These are phyloP conservation scores for Thymus mandschuricus DNA, from an alignment of 257 asterid species.

Conservation along the genomic window DNA sequence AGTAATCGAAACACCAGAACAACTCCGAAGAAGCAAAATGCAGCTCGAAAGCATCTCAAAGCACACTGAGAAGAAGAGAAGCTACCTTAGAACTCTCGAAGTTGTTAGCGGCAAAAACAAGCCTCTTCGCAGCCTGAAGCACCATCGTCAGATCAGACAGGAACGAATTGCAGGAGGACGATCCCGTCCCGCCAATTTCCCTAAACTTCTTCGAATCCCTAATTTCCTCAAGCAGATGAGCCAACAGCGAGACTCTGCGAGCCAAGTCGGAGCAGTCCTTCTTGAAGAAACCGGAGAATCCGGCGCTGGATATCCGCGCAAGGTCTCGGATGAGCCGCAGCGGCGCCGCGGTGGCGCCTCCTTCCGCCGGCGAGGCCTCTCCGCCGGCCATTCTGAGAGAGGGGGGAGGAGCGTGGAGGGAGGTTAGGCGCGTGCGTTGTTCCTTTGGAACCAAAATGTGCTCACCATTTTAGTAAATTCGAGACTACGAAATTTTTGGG, in stretches of 20 bases:
- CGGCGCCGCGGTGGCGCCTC: conserved; percentile 40
- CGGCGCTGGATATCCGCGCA: conserved; percentile 60
- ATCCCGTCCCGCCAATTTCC: conserved; percentile 33
- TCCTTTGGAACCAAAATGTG: conserved; percentile 37
- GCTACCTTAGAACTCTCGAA: conserved; percentile 44
- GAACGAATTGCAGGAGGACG: conserved; percentile 45
- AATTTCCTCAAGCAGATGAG: conserved; percentile 83
- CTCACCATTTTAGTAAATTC: conserved; percentile 36
- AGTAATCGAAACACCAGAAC: conserved; percentile 3
- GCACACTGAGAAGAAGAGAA: conserved; percentile 37
- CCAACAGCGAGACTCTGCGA: conserved; percentile 74
- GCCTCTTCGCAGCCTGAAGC: conserved; percentile 57
- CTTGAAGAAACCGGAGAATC: conserved; percentile 77
- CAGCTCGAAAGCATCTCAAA: not conserved
- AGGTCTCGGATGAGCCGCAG: conserved; percentile 69
- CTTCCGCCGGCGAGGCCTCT: conserved; percentile 39
- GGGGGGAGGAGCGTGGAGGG: conserved; percentile 27
- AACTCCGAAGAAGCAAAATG: conserved; percentile 2
- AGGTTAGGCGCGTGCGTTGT: conserved; percentile 8
- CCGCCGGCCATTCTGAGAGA: conserved; percentile 63
- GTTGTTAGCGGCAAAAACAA: conserved; percentile 54
- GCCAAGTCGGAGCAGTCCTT: conserved; percentile 84
- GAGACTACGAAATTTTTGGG: conserved; percentile 28
- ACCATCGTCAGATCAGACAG: conserved; percentile 64
- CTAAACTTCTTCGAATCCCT: conserved; percentile 49